Conservation (phyloP, 1,139 yeast species). For the Yamadazyma trypodendri region DNA sequence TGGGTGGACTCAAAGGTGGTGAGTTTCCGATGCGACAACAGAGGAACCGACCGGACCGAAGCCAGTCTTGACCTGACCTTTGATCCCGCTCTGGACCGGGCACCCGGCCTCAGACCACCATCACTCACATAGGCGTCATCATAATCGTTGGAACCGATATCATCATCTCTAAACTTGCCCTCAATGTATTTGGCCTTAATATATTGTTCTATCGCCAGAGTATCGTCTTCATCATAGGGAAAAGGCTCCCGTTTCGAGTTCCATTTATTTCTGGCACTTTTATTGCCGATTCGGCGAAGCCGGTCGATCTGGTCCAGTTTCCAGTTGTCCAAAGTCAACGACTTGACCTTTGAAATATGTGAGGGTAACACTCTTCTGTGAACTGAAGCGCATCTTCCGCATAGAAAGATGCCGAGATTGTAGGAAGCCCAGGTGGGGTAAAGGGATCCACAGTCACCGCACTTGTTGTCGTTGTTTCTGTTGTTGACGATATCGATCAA, state of each 20-base stretch:
- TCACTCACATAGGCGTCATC: slow-evolving; percentile 14
- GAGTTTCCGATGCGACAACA: slow-evolving; percentile 41
- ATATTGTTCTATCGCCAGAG: slow-evolving; percentile 45
- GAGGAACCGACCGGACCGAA: slow-evolving; percentile 23
- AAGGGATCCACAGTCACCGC: slow-evolving; percentile 69
- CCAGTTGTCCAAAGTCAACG: slow-evolving; percentile 84
- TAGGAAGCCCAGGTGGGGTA: slow-evolving; percentile 61
- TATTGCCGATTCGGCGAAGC: slow-evolving; percentile 65
- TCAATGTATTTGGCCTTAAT: slow-evolving; percentile 53
- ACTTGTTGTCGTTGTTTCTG: slow-evolving; percentile 50
- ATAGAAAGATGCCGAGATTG: slow-evolving; percentile 60
- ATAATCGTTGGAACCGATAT: slow-evolving; percentile 20
- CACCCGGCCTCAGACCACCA: slow-evolving; percentile 3
- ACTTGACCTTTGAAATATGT: slow-evolving; percentile 66
- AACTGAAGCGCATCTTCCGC: slow-evolving; percentile 76
- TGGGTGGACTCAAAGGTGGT: slow-evolving; percentile 44
- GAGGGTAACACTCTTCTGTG: slow-evolving; percentile 66
- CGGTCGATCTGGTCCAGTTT: slow-evolving; percentile 55
- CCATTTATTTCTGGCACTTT: slow-evolving; percentile 62
- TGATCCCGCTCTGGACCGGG: slow-evolving; percentile 9
- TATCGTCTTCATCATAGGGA: slow-evolving; percentile 67
- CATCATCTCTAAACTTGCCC: slow-evolving; percentile 44
- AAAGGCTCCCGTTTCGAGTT: slow-evolving; percentile 61
- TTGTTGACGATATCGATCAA: slow-evolving; percentile 44
- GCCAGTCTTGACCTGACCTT: slow-evolving; percentile 25